Conservation (phyloP, 2,329 filamentous ascomycete genomes). For the Hypoxylon sp. region DNA sequence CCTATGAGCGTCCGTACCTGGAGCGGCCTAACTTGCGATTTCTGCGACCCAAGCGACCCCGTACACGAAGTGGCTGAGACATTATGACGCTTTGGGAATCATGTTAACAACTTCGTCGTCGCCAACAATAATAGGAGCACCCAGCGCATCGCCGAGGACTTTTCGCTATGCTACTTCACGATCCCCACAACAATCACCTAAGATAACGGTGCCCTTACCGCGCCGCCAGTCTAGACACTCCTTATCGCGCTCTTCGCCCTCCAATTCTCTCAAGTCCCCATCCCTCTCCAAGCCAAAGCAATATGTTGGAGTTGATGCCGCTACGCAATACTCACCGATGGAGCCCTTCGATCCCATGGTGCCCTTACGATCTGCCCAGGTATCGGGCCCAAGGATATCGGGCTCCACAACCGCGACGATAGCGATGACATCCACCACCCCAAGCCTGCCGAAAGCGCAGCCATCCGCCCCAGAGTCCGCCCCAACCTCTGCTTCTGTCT, state of each 20-base stretch:
- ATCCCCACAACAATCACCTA: constrained; percentile 53
- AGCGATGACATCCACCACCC: constrained; percentile 27
- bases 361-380: constrained; percentile 44
- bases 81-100: constrained; percentile 60
- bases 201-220: constrained; percentile 53
- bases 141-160: constrained; percentile 61
- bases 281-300: constrained; percentile 47
- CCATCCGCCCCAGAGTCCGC: constrained; percentile 38
- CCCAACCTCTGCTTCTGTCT: constrained; percentile 39
- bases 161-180: constrained; percentile 58
- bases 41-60: constrained; percentile 14
- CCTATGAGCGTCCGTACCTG: constrained; percentile 24
- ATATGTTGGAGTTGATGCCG: constrained; percentile 59
- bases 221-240: constrained; percentile 51
- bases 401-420: constrained; percentile 30
- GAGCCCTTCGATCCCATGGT: constrained; percentile 54
- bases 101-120: constrained; percentile 68
- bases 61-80: constrained; percentile 33
- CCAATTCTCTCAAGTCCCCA: constrained; percentile 44
- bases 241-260: constrained; percentile 46
- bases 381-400: constrained; percentile 45
- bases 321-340: constrained; percentile 60
- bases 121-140: constrained; percentile 58
- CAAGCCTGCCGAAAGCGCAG: constrained; percentile 26
- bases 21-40: constrained; percentile 24